A percentile compares a stretch with the other conserved stretches of the same genome.
Conservation (phyloP, 2,329 filamentous ascomycete species). For the Paraphaeosphaeria minitans region DNA sequence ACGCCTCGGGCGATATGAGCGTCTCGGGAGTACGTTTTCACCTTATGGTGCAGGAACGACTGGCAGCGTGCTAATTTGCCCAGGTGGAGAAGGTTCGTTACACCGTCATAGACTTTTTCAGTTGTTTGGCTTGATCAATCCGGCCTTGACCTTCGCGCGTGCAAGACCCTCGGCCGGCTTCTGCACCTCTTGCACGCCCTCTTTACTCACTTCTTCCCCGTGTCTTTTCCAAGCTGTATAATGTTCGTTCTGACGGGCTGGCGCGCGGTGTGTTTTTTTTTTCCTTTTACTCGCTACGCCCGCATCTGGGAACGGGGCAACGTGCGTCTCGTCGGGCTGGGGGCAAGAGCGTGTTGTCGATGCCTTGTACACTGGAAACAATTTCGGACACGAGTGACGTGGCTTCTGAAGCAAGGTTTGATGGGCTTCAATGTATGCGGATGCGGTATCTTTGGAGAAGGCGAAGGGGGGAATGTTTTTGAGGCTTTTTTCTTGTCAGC, state of each 20-base stretch:
- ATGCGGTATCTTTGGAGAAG: too few species aligned
- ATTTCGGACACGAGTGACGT: constrained; percentile 8
- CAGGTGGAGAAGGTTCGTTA: constrained; percentile 6
- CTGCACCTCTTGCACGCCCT: neutral
- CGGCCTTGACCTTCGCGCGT: neutral
- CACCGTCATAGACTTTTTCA: constrained; percentile 10
- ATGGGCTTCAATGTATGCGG: neutral
- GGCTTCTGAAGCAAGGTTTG: neutral
- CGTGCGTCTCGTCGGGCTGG: neutral
- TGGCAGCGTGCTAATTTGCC: neutral
- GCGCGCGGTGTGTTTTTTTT: constrained; percentile 6
- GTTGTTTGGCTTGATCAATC: constrained; percentile 1
- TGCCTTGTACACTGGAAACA: neutral
- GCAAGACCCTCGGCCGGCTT: neutral
- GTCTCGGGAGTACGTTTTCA: constrained; percentile 13
- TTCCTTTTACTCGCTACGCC: neutral
- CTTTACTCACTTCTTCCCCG: constrained; percentile 2
- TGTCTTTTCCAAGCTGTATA: constrained; percentile 16
- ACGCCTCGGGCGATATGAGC: constrained; percentile 31
- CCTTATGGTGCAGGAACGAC: neutral
- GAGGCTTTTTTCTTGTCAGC: too few species aligned
- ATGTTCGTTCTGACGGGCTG: constrained; percentile 6
- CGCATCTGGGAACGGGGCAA: neutral
- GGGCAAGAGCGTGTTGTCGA: neutral
- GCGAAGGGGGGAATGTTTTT: too few species aligned